Base-by-base conservation (phyloP, 257 asterid species). In the Nicotiana attenuata region DNA sequence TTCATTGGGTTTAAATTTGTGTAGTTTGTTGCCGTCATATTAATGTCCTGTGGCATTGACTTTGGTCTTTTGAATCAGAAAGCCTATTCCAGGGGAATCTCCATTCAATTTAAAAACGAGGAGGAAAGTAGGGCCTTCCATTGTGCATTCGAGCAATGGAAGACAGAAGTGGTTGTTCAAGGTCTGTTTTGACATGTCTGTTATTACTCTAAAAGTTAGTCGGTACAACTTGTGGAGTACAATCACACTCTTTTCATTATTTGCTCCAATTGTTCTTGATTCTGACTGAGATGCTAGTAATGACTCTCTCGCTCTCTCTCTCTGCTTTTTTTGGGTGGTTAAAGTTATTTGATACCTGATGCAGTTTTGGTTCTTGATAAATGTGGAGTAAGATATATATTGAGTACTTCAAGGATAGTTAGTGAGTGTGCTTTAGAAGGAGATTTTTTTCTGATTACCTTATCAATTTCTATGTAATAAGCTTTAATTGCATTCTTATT, bases 61-160 rank as follows among this genome's bases (percentile, higher is more conserved):
- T 45, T 73, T 89, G 76, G 88, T 84, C 65, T 85, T 88, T 87
- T 82, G 92, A 90, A 88, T 81, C 98, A 94, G 98, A 89, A 90
- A 89, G 87, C 86, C 90, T 96, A 86, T 90, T 96, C 98, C 86
- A 90, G 90, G 84, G 99, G 97, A 87, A 87, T 92, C 88, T 87
- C 93, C 85, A 88, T 96, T 89, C 96, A 93, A 84, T 96, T 96
- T 90, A 91, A 89, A 87, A 90, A 89, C 80, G 96, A 96, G 88
- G 97, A 92, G 87, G 98, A 96, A 86, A 89, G 97, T 88, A 87
- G 89, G 87, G 91, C 92, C 89, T 96, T 96, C 90, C 97, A 94
- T 86, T 82, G 89, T 89, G 97, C 99, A 82, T 96, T 92, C 90
- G 98, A 93, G 88, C 94, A 93, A 85, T 92, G 98, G 97, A 94